Base-by-base conservation (phyloP, 2,329 filamentous ascomycete genomes). In the Diplodia corticola region DNA sequence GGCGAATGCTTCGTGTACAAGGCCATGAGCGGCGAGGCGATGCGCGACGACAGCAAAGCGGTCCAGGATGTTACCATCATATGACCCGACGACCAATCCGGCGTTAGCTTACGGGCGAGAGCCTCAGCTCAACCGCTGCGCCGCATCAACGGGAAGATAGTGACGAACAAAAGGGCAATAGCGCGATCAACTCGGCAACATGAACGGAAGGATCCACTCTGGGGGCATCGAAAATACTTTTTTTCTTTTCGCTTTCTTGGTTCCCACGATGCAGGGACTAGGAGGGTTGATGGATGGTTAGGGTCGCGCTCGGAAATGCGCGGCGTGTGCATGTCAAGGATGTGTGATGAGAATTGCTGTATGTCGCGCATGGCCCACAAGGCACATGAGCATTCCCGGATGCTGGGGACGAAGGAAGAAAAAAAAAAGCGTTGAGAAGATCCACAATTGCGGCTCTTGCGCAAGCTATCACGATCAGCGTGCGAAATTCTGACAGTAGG, bases 1-100 rank as follows among this genome's bases (percentile, higher is more conserved):
- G 66, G 66, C 17, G 66, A 67, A 35, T 67, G 66, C 60, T 65
- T 51, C 63, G 61, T 65, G 37, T 37, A 67, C 50, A 55, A 64
- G 44, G 26, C 50, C 55, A 67, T 67, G 66, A 63, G 61, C n/a
- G 63, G 54, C 22, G 53, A 65, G 50, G 53, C 54, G n/a, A 65
- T 61, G 44, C 33, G 55, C 55, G 48, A 60, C 55, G 44, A 66
- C n/a, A 40, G 37, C 48, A 61, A 48, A 4, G 53, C 55, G 15
- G 64, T 66, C 35, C 64, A 24, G 30, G 64, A 66, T 57, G 54
- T 61, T 49, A 53, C 55, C 53, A 61, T 66, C 54, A 61, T 50
- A 59, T 65, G 54, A 65, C 46, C 57, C 37, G 9, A 22, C 35
- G 55, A 46, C 55, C 24, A 9, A 24, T 17, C 5, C 35, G 35